Percentiles rank a stretch among this genome's conserved stretches.
These are phyloP conservation scores for Trichoderma pleuroti DNA, from an alignment of 2,329 filamentous ascomycete species.

Conservation along the genomic window DNA sequence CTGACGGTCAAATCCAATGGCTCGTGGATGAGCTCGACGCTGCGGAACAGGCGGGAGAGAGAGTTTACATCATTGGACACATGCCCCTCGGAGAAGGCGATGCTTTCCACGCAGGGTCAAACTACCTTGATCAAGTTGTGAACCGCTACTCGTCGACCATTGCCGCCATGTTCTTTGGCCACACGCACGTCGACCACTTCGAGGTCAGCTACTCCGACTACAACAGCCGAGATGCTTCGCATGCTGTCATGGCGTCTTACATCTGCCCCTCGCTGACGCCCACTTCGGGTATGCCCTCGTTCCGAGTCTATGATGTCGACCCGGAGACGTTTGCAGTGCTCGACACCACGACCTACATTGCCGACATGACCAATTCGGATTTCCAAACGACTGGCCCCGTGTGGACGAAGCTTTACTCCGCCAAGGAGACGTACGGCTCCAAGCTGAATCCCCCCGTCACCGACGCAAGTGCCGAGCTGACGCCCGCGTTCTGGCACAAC, in stretches of 20 bases:
- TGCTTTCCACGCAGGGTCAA: constrained; percentile 49
- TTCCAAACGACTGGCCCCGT: constrained; percentile 45
- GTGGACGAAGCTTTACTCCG: constrained; percentile 57
- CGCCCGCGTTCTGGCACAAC: constrained; percentile 57
- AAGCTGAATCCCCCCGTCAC: constrained; percentile 41
- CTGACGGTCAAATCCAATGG: constrained; percentile 51
- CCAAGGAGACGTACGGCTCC: constrained; percentile 50
- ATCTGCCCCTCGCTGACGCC: constrained; percentile 54
- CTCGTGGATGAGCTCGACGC: constrained; percentile 50
- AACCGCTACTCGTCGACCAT: constrained; percentile 53
- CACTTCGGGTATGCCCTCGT: constrained; percentile 52
- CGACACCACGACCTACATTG: constrained; percentile 52
- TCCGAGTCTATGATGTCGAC: constrained; percentile 57
- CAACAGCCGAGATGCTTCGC: constrained; percentile 36
- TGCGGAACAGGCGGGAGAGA: constrained; percentile 49
- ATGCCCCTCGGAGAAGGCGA: constrained; percentile 51
- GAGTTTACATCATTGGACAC: constrained; percentile 57
- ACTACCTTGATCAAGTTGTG: constrained; percentile 52
- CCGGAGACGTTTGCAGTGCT: constrained; percentile 53
- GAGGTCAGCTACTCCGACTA: constrained; percentile 53
- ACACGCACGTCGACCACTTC: constrained; percentile 57
- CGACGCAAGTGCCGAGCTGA: constrained; percentile 43
- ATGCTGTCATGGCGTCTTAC: constrained; percentile 50
- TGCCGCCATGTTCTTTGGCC: constrained; percentile 54
- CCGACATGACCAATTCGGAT: constrained; percentile 45